phyloP scores from a whole-genome alignment of 805 yeast genomes.

The Candida quercuum region DNA sequence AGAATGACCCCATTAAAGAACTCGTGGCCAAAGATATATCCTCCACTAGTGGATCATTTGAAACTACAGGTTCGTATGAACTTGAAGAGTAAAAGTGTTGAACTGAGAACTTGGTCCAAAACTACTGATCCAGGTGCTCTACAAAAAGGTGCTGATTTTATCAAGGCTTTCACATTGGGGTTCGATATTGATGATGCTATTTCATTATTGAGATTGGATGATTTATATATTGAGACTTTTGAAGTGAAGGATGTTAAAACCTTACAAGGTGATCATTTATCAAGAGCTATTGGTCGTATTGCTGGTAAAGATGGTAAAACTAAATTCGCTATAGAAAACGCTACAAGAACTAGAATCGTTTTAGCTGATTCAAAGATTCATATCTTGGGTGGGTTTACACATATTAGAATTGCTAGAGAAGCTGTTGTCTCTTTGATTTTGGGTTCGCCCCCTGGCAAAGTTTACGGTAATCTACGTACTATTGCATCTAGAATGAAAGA shows the following conservation, averaged over 20 bases:
- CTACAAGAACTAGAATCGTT: constrained; percentile 96
- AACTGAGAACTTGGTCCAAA: constrained; percentile 70
- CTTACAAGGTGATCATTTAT: constrained; percentile 89
- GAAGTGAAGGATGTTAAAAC: constrained; percentile 97
- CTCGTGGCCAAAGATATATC: constrained; percentile 91
- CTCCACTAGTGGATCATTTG: constrained; percentile 91
- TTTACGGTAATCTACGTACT: constrained; percentile 93
- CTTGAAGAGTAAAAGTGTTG: constrained; percentile 79
- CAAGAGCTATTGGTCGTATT: constrained; percentile 98
- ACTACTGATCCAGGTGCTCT: constrained; percentile 92
- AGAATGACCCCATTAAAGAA: constrained; percentile 91
- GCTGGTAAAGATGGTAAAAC: constrained; percentile 99
- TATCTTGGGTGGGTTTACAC: constrained; percentile 94
- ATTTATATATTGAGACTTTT: constrained; percentile 92
- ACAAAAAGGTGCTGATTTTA: constrained; percentile 97
- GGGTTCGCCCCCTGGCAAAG: constrained; percentile 98
- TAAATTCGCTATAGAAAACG: constrained; percentile 96
- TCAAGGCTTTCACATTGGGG: constrained; percentile 92
- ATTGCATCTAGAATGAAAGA: constrained; percentile 97
- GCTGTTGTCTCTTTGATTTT: constrained; percentile 90
- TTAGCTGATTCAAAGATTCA: constrained; percentile 96
- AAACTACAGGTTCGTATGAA: constrained; percentile 97
- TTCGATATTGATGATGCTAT: constrained; percentile 97
- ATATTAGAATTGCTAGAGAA: constrained; percentile 97
- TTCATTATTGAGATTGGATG: constrained; percentile 90